Conservation (phyloP, 2,329 filamentous ascomycete genomes). For the Juglanconis juglandina region DNA sequence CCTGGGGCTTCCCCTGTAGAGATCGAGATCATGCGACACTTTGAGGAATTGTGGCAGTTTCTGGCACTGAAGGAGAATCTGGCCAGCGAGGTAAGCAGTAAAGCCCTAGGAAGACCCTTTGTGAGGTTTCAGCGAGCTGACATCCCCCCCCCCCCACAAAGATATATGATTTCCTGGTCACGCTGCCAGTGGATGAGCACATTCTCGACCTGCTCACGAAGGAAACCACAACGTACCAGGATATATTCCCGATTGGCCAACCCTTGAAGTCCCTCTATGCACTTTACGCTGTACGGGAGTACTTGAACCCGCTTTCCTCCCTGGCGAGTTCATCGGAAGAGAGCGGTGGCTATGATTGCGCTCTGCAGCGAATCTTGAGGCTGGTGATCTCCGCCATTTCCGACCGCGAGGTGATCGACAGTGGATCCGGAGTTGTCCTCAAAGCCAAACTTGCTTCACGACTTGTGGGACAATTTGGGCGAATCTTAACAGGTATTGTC, state of each 20-base stretch:
- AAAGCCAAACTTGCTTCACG: constrained; percentile 48
- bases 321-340: constrained; percentile 21
- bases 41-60: constrained; percentile 78
- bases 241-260: constrained; percentile 65
- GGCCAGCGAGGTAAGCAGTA: constrained; percentile 58
- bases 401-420: constrained; percentile 49
- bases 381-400: constrained; percentile 60
- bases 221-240: constrained; percentile 47
- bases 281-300: constrained; percentile 62
- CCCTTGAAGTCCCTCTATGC: constrained; percentile 74
- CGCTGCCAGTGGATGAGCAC: constrained; percentile 65
- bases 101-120: not conserved
- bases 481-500: constrained; percentile 51
- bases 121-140: constrained; percentile 17
- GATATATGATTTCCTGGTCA: constrained; percentile 69
- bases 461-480: constrained; percentile 55
- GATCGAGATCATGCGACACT: constrained; percentile 74
- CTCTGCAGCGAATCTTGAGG: constrained; percentile 43
- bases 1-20: constrained; percentile 64
- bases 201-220: constrained; percentile 58
- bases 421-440: constrained; percentile 39
- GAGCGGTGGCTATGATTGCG: constrained; percentile 26
- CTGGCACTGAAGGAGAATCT: constrained; percentile 69
- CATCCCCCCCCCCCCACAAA: constrained; percentile 22
- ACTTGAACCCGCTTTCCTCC: constrained; percentile 44